Percentiles rank a stretch among this genome's conserved stretches.
phyloP scores from a whole-genome alignment of 2,329 filamentous ascomycete genomes.

The Albophoma yamanashiensis region DNA sequence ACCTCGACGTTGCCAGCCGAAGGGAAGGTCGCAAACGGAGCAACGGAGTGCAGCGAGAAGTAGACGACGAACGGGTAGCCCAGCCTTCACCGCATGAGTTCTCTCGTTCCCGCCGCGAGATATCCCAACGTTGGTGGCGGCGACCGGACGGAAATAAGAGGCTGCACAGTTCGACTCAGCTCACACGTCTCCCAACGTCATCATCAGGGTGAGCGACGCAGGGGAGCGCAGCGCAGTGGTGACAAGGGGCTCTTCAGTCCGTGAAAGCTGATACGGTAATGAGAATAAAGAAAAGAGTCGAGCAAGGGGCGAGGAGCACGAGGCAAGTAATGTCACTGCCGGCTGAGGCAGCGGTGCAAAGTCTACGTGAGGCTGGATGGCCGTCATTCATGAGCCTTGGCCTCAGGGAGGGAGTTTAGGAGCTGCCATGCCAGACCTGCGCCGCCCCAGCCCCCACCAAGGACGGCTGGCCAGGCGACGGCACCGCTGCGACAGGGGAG shows the following conservation, averaged over 20 bases:
- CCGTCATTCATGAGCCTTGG: background rate
- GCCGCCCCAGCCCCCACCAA: constrained; percentile 9
- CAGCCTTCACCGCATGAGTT: background rate
- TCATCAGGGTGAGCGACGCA: background rate
- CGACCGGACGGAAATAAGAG: background rate
- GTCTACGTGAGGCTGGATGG: background rate
- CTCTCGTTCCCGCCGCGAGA: background rate
- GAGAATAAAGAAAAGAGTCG: background rate
- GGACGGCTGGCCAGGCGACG: constrained; percentile 19
- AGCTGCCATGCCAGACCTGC: background rate
- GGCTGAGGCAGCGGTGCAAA: background rate
- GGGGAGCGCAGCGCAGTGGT: background rate
- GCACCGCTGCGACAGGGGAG: background rate
- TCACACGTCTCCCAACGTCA: background rate
- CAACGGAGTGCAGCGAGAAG: background rate
- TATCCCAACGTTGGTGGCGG: background rate
- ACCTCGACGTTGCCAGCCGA: background rate
- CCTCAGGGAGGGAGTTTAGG: background rate
- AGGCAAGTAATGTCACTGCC: background rate
- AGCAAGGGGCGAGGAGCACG: background rate
- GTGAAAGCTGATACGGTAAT: background rate
- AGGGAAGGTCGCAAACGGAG: background rate
- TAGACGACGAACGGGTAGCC: background rate
- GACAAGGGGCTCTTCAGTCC: background rate
- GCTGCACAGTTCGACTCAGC: background rate